Percentiles rank a stretch among this genome's conserved stretches.
Conservation (phyloP, 2,329 filamentous ascomycete genomes). For the Pseudocercospora ulei region DNA sequence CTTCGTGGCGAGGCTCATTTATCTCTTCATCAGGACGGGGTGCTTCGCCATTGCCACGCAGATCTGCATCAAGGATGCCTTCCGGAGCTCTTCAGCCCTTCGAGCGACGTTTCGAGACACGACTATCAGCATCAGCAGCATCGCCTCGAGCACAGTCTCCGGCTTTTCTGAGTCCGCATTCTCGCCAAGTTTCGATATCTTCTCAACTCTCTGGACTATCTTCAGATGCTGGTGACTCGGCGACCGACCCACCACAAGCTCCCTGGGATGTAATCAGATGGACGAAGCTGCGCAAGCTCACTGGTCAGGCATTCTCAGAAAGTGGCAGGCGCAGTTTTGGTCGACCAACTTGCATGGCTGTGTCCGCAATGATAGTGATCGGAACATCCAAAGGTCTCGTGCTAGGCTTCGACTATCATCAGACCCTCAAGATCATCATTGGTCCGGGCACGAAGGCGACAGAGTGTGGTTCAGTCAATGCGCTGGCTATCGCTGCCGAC, state of each 20-base stretch:
- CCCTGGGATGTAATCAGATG: constrained; percentile 97
- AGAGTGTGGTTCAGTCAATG: constrained; percentile 78
- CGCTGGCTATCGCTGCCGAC: constrained; percentile 84
- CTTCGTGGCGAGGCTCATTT: constrained; percentile 60
- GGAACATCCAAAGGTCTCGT: constrained; percentile 93
- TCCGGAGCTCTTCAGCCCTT: constrained; percentile 84
- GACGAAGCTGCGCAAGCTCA: constrained; percentile 86
- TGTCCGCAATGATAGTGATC: constrained; percentile 78
- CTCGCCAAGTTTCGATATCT: constrained; percentile 50
- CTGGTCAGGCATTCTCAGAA: constrained; percentile 83
- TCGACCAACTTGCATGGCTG: constrained; percentile 74
- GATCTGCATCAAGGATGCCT: constrained; percentile 57
- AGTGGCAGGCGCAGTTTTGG: constrained; percentile 87
- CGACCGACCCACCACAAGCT: constrained; percentile 49
- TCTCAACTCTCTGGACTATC: constrained; percentile 53
- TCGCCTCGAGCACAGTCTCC: constrained; percentile 66
- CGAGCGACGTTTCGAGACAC: constrained; percentile 85
- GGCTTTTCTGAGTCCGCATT: constrained; percentile 65
- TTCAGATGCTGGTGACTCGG: constrained; percentile 52
- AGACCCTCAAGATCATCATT: constrained; percentile 87
- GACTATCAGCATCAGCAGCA: constrained; percentile 57
- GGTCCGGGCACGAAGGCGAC: constrained; percentile 88
- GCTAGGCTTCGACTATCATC: constrained; percentile 93
- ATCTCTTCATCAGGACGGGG: constrained; percentile 62
- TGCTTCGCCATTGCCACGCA: constrained; percentile 50